Evolutionary conservation across 495 filamentous ascomycete species (phyloP), one percentile per base, ranked within the genome.

Genomic region (Penicillium pancosmium): DNA sequence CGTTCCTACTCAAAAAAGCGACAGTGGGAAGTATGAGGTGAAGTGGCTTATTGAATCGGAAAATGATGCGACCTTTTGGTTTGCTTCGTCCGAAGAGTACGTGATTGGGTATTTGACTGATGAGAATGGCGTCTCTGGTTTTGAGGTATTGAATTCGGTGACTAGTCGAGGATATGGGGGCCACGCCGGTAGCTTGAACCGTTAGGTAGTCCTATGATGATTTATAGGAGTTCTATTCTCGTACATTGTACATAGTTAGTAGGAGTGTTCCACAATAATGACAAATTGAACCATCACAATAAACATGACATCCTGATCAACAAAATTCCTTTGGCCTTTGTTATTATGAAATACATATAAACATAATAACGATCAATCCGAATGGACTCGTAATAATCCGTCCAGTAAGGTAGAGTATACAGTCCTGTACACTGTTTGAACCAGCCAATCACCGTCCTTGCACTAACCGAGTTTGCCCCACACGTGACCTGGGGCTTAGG

Each of bases 401-500:
- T 23, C 23, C 3, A 23, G 23, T 23, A 23, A 4, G 3, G 2
- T 23, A 23, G n/a, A n/a, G 19, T 44, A 10, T 16, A 44, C 41
- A 19, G 41, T 44, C 21, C 16, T n/a, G 1, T 44, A 10, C 16
- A 18, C 40, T 16, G 40, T 13, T 18, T 40, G 36, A 12, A 5
- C 4, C 41, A 44, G 16, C 41, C 41, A 44, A 44, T 44, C 41
- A 48, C 18, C 13, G 10, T 5, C 10, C 12, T 18, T 21, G 21
- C 21, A 44, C 41, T 44, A 44, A 60, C 70, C 63, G 65, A 63
- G 66, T 35, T 12, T n/a, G 18, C 49, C 4, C 16, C 15, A 16
- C 41, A 50, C 52, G 38, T 49, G 58, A 70, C 48, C 55, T 55
- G 74, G 76, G 76, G 78, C 71, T 80, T 80, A 79, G 75, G 71